Evolutionary conservation across 208 protist species (phyloP), one percentile per base, ranked within the genome.

Genomic region (Blastocrithidia nonstop): DNA sequence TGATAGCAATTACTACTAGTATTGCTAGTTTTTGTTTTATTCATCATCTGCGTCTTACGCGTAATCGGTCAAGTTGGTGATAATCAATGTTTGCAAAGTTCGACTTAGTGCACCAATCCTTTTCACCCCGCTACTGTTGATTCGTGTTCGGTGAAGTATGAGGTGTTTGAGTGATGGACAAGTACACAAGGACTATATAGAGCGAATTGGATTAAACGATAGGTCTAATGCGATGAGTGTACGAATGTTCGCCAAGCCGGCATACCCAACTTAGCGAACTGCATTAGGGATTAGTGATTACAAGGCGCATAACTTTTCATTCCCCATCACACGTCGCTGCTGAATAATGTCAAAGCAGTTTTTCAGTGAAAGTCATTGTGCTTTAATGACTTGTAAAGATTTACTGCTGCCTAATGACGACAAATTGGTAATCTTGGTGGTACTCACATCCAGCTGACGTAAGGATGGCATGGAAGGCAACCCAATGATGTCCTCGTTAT

Each of bases 161-260:
- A 85, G 52, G 28, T 59, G 63, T 35, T 67, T 67, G 11, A 85
- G 53, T 2, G 75, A 79, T 45, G 57, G 67, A 55, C 69, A 77
- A 17, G 27, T n/a, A 46, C 69, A 79, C 20, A 85, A 47, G 0
- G 61, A 66, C 38, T 67, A 57, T 6, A 85, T 40, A 52, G 58
- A 74, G 29, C 57, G 62, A 33, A 85, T 57, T 3, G 59, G 45
- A 50, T 69, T 74, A 57, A 71, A 76, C 33, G 69, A 79, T 9
- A 85, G 54, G 57, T 85, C 75, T 2, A 85, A 19, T 20, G 57
- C 58, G 37, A 77, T 64, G 13, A 85, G 63, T 16, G 75, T 85
- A 13, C 61, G 54, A 27, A 85, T 79, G 13, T 47, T 54, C 16
- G 75, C 75, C 24, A 85, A 52, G 3, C 70, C 66, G 8, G 62